Percentiles rank a stretch among this genome's conserved stretches.
These are phyloP conservation scores for Coemansia sp. DNA, from an alignment of 192 early-diverging fungal species.

Conservation along the genomic window DNA sequence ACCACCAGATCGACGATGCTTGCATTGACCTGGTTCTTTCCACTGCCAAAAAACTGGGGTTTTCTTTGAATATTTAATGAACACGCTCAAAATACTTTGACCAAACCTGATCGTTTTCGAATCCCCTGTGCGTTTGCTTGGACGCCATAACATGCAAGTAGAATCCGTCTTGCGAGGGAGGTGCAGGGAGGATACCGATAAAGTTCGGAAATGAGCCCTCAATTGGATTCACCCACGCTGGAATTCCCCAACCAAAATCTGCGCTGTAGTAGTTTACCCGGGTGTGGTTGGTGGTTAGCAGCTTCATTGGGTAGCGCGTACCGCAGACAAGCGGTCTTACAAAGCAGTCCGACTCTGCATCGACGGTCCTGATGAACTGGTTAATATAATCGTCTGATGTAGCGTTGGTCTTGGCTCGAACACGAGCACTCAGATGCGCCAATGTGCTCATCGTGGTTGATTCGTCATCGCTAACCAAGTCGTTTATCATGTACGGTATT, in stretches of 20 bases:
- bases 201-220: conserved; percentile 9
- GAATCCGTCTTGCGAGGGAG: background rate
- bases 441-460: background rate
- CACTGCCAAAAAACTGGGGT: background rate
- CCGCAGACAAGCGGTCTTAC: background rate
- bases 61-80: too few species aligned
- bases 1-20: conserved; percentile 32
- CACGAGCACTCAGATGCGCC: background rate
- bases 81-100: background rate
- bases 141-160: conserved; percentile 6
- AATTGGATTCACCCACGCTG: conserved; percentile 5
- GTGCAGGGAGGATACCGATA: conserved; percentile 5
- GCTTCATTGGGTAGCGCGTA: background rate
- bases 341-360: background rate
- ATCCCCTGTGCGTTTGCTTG: background rate
- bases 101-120: background rate
- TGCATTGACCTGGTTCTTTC: conserved; percentile 21
- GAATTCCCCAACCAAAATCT: conserved; percentile 17
- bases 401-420: background rate
- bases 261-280: background rate
- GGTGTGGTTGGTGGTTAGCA: background rate
- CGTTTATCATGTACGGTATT: background rate
- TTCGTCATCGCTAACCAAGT: background rate
- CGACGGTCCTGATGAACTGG: background rate
- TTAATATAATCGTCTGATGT: background rate